A percentile compares a stretch with the other conserved stretches of the same genome.
phyloP scores from a whole-genome alignment of 2,329 filamentous ascomycete species.

The Salinomyces thailandicus region DNA sequence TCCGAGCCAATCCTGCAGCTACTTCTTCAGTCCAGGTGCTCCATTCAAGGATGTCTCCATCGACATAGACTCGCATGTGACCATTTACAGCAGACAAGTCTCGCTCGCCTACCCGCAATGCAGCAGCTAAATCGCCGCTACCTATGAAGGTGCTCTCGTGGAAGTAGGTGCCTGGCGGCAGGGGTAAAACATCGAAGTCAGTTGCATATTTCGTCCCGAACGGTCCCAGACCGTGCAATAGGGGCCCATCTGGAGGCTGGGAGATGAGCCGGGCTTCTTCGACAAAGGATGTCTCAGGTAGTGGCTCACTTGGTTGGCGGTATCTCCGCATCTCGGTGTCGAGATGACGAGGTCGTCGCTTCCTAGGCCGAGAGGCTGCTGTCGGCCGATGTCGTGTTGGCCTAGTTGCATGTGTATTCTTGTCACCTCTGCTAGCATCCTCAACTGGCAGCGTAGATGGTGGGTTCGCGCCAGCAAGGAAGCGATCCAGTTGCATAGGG shows the following conservation, averaged over 20 bases:
- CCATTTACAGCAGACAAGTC: constrained; percentile 36
- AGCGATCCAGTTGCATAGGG: constrained; percentile 23
- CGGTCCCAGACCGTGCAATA: constrained; percentile 36
- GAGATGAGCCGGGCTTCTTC: background rate
- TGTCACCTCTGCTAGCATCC: no score
- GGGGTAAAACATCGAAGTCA: constrained; percentile 43
- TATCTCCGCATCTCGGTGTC: constrained; percentile 37
- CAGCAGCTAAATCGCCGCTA: constrained; percentile 42
- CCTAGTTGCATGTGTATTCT: no score
- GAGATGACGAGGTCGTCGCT: constrained; percentile 33
- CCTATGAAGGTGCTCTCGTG: constrained; percentile 48
- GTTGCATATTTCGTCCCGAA: constrained; percentile 41
- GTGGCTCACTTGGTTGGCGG: constrained; percentile 32
- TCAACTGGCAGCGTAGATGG: no score
- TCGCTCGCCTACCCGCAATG: constrained; percentile 31
- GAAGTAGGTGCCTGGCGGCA: constrained; percentile 45
- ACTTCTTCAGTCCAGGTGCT: constrained; percentile 47
- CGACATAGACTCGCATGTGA: constrained; percentile 29
- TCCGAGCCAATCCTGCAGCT: constrained; percentile 34
- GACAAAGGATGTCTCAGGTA: constrained; percentile 14
- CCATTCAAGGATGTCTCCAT: constrained; percentile 32
- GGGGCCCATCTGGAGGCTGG: background rate
- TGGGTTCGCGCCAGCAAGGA: no score
- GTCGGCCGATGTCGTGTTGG: no score
- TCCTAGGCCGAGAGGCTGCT: constrained; percentile 18